A percentile compares a stretch with the other conserved stretches of the same genome.
Evolutionary conservation across 2,329 filamentous ascomycete species (phyloP).

Genomic region (Neoscytalidium dimidiatum): DNA sequence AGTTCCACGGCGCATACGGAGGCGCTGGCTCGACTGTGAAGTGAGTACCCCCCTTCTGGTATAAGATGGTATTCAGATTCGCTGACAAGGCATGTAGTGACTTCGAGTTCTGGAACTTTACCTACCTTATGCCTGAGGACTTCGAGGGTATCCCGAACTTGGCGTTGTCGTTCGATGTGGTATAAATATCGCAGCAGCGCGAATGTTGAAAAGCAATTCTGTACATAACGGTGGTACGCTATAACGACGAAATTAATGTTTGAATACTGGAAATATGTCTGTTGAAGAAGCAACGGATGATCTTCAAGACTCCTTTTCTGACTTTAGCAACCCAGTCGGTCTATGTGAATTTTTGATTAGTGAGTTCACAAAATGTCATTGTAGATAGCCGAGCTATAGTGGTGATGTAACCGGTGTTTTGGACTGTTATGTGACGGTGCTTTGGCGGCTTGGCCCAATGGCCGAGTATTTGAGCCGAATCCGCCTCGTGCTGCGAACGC

Average conservation of each 20-base stretch:
- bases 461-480: too few species aligned
- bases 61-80: too few species aligned
- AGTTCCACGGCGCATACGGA: slow-evolving; percentile 47
- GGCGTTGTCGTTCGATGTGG: slow-evolving; percentile 27
- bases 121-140: slow-evolving; percentile 38
- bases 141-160: slow-evolving; percentile 31
- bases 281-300: too few species aligned
- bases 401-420: too few species aligned
- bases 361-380: too few species aligned
- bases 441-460: too few species aligned
- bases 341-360: too few species aligned
- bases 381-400: too few species aligned
- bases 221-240: neutral
- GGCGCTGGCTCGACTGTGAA: slow-evolving; percentile 40
- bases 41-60: slow-evolving; percentile 28
- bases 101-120: slow-evolving; percentile 47
- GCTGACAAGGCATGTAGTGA: slow-evolving; percentile 26
- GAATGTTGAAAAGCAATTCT: neutral
- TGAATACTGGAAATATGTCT: neutral
- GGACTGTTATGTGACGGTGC: too few species aligned
- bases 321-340: too few species aligned
- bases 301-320: too few species aligned
- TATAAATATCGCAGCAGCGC: neutral
- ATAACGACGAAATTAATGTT: neutral
- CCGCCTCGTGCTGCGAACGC: too few species aligned